Conservation (phyloP, 192 early-diverging fungal genomes). For the Coemansia sp. region DNA sequence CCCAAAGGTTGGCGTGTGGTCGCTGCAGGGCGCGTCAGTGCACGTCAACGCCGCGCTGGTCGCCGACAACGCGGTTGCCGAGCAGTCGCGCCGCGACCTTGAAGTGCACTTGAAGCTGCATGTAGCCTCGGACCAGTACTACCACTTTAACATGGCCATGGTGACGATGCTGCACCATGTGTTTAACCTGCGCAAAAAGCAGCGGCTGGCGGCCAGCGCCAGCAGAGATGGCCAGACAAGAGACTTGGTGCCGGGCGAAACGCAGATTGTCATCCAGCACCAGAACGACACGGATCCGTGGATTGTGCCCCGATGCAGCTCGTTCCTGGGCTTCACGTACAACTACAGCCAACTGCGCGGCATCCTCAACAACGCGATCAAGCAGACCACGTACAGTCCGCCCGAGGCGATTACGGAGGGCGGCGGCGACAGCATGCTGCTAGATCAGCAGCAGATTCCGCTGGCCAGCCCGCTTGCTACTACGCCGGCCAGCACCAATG, state of each 20-base stretch:
- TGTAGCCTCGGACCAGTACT: conserved; percentile 48
- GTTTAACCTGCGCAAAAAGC: conserved; percentile 45
- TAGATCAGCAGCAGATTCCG: neutral
- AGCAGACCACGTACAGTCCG: conserved; percentile 48
- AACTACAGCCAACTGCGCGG: conserved; percentile 41
- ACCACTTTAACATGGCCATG: conserved; percentile 53
- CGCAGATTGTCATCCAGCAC: conserved; percentile 20
- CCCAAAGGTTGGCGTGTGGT: conserved; percentile 47
- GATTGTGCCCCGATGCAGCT: conserved; percentile 50
- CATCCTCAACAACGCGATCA: conserved; percentile 43
- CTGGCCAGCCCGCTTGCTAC: neutral
- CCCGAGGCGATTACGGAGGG: conserved; percentile 25
- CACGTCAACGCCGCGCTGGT: conserved; percentile 44
- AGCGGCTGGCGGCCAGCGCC: conserved; percentile 16
- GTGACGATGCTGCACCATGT: conserved; percentile 52
- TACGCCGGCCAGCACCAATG: neutral
- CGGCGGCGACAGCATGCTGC: neutral
- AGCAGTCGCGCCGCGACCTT: conserved; percentile 46
- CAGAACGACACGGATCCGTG: conserved; percentile 40
- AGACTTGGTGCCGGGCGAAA: neutral
- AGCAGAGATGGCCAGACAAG: neutral
- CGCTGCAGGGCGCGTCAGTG: conserved; percentile 47
- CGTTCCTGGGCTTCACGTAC: conserved; percentile 47
- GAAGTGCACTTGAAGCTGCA: conserved; percentile 48
- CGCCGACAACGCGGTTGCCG: conserved; percentile 27